These are phyloP conservation scores for Chytriomyces sp. DNA, from an alignment of 192 early-diverging fungal genomes.

Conservation along the genomic window DNA sequence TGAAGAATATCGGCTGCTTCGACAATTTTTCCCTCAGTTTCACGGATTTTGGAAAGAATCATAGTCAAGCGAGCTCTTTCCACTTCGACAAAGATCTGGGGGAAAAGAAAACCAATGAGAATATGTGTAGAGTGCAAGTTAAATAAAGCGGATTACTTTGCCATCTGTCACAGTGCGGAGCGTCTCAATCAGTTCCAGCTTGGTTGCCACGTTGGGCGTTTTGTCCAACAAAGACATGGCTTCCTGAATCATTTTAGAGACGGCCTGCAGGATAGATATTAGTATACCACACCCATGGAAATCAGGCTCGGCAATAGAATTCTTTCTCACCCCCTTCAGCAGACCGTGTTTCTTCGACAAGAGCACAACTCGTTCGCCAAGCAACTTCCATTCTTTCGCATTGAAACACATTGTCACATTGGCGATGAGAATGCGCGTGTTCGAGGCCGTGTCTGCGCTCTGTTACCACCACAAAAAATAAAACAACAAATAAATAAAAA, in stretches of 20 bases:
- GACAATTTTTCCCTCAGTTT: slow-evolving; percentile 85
- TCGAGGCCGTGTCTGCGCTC: slow-evolving; percentile 88
- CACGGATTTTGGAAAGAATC: slow-evolving; percentile 85
- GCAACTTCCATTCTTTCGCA: slow-evolving; percentile 80
- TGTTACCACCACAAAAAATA: slow-evolving; percentile 32
- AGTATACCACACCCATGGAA: background rate
- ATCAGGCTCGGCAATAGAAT: background rate
- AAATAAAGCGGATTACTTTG: slow-evolving; percentile 64
- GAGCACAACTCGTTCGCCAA: slow-evolving; percentile 90
- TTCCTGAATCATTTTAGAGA: slow-evolving; percentile 93
- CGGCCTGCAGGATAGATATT: slow-evolving; percentile 65
- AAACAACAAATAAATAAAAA: slow-evolving; percentile 9
- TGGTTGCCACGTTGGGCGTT: slow-evolving; percentile 79
- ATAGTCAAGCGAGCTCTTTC: slow-evolving; percentile 94
- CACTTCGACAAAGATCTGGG: slow-evolving; percentile 96
- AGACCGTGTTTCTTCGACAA: slow-evolving; percentile 98
- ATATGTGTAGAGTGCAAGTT: background rate
- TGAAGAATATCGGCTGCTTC: slow-evolving; percentile 96
- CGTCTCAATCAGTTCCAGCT: slow-evolving; percentile 92
- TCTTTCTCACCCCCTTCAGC: slow-evolving; percentile 66
- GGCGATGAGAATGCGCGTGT: slow-evolving; percentile 80
- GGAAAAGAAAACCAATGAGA: slow-evolving; percentile 21
- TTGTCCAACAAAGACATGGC: slow-evolving; percentile 87
- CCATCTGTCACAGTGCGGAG: slow-evolving; percentile 95
- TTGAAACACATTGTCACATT: slow-evolving; percentile 77